Base-by-base conservation (phyloP, 1,284 basidiomycete species). In the Cryptococcus sp. region DNA sequence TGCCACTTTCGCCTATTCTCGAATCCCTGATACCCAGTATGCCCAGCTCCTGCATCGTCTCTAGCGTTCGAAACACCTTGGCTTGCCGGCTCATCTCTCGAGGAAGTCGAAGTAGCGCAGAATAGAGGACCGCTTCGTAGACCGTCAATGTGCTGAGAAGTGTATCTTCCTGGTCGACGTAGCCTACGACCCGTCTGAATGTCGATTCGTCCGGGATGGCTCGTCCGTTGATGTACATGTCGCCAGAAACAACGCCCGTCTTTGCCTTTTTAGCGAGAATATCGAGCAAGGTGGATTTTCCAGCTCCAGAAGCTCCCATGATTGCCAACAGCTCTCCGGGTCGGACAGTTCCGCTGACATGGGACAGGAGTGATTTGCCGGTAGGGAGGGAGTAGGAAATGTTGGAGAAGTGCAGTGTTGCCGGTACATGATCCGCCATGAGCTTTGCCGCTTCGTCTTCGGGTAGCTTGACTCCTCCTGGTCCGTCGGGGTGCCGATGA, bases 131-230 rank as follows among this genome's bases (percentile, higher is more conserved):
- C 0, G 93, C 97, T 77, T 98, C 94, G 69, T 97, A 97, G 11
- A 97, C 94, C 1, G 93, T 97, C 68, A 98, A 75, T 1, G 94
- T 97, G 61, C 85, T 82, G 84, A 98, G 92, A 47, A 98, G 76
- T 6, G 92, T 94, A 70, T 98, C 94, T 71, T 97, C 94, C 73
- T 98, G 94, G 69, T 98, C 94, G 45, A 98, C 94, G 61, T 87
- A 98, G 28, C 94, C 94, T 52, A 86, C 83, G 10, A 97, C 84
- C 25, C 83, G 81, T 65, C 84, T 84, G 78, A 90, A 97, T 62
- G 86, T 82, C 33, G 78, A 74, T 62, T 90, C 79, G 40, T 77
- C 76, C 5, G 62, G 63, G 37, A 95, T 85, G 52, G 80, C 78
- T 2, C 87, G 79, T 0, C 93, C 92, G 64, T 97, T 97, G 48